A percentile compares a stretch with the other conserved stretches of the same genome.
Conservation (phyloP, 352 stramenopile species). For the Globisporangium abappressorium region DNA sequence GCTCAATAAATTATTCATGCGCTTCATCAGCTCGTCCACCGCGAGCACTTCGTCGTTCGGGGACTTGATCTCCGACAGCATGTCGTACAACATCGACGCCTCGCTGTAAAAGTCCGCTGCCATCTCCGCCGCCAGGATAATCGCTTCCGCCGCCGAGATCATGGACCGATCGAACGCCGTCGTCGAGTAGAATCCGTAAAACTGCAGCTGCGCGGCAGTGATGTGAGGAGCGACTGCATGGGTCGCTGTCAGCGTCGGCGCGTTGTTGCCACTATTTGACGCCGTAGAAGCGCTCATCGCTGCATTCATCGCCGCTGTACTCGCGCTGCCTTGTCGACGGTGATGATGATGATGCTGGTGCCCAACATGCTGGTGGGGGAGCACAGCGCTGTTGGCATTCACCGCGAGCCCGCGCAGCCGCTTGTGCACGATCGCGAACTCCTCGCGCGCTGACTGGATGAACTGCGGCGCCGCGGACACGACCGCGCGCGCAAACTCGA, state of each 20-base stretch:
- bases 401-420: constrained; percentile 29
- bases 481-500: constrained; percentile 17
- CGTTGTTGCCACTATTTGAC: background rate
- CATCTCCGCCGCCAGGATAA: constrained; percentile 53
- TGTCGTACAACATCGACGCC: constrained; percentile 59
- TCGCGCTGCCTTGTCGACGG: constrained; percentile 4
- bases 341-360: constrained; percentile 16
- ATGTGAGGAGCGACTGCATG: background rate
- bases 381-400: constrained; percentile 12
- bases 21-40: constrained; percentile 59
- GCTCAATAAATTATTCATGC: constrained; percentile 30
- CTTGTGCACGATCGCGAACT: constrained; percentile 38
- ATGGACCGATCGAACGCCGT: constrained; percentile 35
- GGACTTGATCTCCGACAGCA: constrained; percentile 60
- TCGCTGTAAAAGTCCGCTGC: constrained; percentile 63
- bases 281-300: constrained; percentile 3
- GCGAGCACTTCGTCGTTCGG: constrained; percentile 38
- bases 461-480: constrained; percentile 8
- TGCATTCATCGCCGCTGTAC: constrained; percentile 6
- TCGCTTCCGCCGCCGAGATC: constrained; percentile 41
- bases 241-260: constrained; percentile 7
- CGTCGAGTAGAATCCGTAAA: constrained; percentile 30
- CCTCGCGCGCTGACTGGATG: constrained; percentile 21
- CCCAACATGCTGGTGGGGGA: constrained; percentile 7
- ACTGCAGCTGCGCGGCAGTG: constrained; percentile 18